Base-by-base conservation (phyloP, 1,139 yeast genomes). In the Arxiozyma heterogenica region DNA sequence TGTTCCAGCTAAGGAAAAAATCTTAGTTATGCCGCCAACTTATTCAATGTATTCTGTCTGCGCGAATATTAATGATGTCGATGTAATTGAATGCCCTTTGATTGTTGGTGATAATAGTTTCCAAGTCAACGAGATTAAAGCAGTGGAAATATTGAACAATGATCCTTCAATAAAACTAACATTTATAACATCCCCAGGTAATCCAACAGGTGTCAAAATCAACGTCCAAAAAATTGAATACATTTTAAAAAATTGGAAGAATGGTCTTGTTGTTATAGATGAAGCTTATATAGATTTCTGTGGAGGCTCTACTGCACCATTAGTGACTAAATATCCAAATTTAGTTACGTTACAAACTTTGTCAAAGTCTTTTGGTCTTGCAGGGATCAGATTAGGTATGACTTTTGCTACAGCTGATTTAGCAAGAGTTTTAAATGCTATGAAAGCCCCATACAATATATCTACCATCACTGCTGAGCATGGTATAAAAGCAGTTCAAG, bases 161-260 rank as follows among this genome's bases (percentile, higher is more conserved):
- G 96, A 91, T 61, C 69, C 81, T 0, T 54, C 71, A 12, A 84
- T 91, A 61, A 91, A 89, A 64, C 69, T 93, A 56, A 75, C 86
- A 1, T 91, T 89, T 67, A 73, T 91, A 58, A 91, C 98, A n/a
- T 87, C 97, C 1, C 98, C 98, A n/a, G 98, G 98, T 38, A 93
- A 93, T 68, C 98, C 98, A 41, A 93, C 98, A 0, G 97, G 86
- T 4, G 78, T 82, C 44, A 71, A 81, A 51, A 69, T 93, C 44
- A 75, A 77, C 30, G 75, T 77, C 11, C 70, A 68, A 0, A 71
- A 73, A 27, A 71, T 93, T 22, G 72, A 80, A 49, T 70, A 74
- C 50, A 69, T 93, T 25, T 71, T 88, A 53, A 66, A 74, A 15
- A 74, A 75, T 54, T 84, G 90, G 85, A 54, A 57, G 21, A 82